Percentiles rank a stretch among this genome's conserved stretches.
Conservation (phyloP, 1,139 yeast species). For the Suhomyces atakaporum region DNA sequence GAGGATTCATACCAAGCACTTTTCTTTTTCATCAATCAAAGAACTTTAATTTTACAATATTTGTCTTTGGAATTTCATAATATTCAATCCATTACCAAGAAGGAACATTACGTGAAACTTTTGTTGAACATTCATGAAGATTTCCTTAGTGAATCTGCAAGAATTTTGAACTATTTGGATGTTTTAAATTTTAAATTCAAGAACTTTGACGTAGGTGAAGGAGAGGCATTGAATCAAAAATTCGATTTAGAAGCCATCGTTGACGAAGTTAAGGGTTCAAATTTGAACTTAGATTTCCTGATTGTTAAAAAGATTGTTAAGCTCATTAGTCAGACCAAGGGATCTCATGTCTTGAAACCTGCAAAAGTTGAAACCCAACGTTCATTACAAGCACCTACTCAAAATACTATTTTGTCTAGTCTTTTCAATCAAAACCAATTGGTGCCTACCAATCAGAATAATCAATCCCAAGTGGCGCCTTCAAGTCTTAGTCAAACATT, state of each 20-base stretch:
- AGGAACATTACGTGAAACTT: conserved; percentile 52
- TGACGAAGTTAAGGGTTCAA: conserved; percentile 24
- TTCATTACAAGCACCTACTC: neutral
- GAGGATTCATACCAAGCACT: conserved; percentile 52
- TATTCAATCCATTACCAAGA: conserved; percentile 59
- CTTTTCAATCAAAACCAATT: conserved; percentile 4
- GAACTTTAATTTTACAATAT: conserved; percentile 64
- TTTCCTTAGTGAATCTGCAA: conserved; percentile 56
- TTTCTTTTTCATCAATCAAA: conserved; percentile 60
- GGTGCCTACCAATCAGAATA: conserved; percentile 1
- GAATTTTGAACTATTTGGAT: conserved; percentile 68
- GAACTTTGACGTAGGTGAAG: conserved; percentile 39
- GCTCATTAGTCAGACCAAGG: conserved; percentile 27
- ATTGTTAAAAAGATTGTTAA: conserved; percentile 28
- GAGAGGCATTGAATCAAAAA: conserved; percentile 41
- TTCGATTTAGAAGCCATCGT: conserved; percentile 33
- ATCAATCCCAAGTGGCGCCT: no score
- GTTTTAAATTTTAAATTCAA: conserved; percentile 58
- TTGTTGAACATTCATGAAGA: conserved; percentile 50
- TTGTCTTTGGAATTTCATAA: conserved; percentile 73
- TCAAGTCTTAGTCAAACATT: conserved; percentile 2
- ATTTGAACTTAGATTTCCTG: conserved; percentile 22
- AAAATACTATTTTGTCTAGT: neutral
- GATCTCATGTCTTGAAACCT: conserved; percentile 19
- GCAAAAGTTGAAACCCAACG: neutral